Percentiles rank a stretch among this genome's conserved stretches.
Conservation (phyloP, 2,329 filamentous ascomycete species). For the Epichloe amarillans region DNA sequence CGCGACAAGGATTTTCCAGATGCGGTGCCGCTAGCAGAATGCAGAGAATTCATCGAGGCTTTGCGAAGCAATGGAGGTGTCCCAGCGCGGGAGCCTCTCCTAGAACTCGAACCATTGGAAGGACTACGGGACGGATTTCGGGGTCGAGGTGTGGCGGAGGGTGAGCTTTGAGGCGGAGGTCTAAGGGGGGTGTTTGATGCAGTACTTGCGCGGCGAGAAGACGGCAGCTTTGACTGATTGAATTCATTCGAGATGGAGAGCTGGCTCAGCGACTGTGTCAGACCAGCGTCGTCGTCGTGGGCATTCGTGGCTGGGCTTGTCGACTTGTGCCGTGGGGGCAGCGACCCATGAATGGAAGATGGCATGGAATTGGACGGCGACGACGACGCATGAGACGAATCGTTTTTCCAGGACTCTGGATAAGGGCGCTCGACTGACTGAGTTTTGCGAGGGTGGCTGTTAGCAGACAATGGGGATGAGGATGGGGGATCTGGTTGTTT, state of each 20-base stretch:
- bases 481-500: too few species aligned
- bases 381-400: constrained; percentile 3
- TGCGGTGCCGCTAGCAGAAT: constrained; percentile 30
- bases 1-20: constrained; percentile 28
- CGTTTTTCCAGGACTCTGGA: background rate
- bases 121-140: constrained; percentile 28
- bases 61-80: constrained; percentile 42
- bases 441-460: too few species aligned
- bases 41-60: constrained; percentile 43
- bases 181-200: constrained; percentile 23
- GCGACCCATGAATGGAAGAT: background rate
- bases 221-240: constrained; percentile 13
- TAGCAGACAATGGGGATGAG: too few species aligned
- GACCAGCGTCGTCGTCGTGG: constrained; percentile 15
- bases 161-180: constrained; percentile 22
- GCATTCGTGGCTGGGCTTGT: background rate
- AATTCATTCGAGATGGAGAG: constrained; percentile 28
- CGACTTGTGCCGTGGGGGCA: constrained; percentile 1
- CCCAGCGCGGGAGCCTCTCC: constrained; percentile 31
- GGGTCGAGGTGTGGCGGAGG: constrained; percentile 25
- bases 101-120: constrained; percentile 28
- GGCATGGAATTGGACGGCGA: constrained; percentile 2
- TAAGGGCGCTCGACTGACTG: background rate
- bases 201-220: constrained; percentile 8
- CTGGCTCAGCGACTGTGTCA: constrained; percentile 30